Evolutionary conservation across 1,139 yeast genomes (phyloP).

Genomic region (Schizosaccharomyces versatilis): DNA sequence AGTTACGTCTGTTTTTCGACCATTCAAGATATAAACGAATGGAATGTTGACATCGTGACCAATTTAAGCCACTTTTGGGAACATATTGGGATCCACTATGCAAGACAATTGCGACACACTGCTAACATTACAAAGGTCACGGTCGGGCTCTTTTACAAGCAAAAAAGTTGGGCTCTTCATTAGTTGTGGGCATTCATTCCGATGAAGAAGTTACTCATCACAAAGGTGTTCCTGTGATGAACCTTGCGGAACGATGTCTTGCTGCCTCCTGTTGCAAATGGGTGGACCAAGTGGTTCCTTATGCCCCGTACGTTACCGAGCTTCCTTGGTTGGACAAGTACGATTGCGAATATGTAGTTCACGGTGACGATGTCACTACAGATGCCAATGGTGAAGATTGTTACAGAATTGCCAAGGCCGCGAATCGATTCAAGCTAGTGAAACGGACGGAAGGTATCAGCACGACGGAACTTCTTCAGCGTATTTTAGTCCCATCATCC

Average conservation of each 20-base stretch:
- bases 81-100: too few species aligned
- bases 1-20: too few species aligned
- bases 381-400: constrained; percentile 91
- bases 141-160: constrained; percentile 95
- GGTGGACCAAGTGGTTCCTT: constrained; percentile 49
- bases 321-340: constrained; percentile 54
- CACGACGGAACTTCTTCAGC: constrained; percentile 85
- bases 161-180: constrained; percentile 48
- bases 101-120: too few species aligned
- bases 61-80: too few species aligned
- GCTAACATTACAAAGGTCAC: constrained; percentile 27
- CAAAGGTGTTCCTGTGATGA: constrained; percentile 92
- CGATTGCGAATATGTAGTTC: constrained; percentile 73
- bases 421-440: constrained; percentile 58
- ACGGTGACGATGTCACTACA: constrained; percentile 92
- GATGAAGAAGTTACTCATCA: constrained; percentile 65
- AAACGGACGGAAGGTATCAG: constrained; percentile 84
- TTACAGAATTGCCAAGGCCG: constrained; percentile 39
- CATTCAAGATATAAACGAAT: background rate
- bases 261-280: constrained; percentile 85
- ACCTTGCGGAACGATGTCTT: constrained; percentile 40
- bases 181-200: constrained; percentile 73
- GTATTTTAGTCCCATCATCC: constrained; percentile 36
- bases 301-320: constrained; percentile 91
- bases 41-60: too few species aligned